These are phyloP conservation scores for Coemansia guatemalensis DNA, from an alignment of 192 early-diverging fungal genomes.

Conservation along the genomic window DNA sequence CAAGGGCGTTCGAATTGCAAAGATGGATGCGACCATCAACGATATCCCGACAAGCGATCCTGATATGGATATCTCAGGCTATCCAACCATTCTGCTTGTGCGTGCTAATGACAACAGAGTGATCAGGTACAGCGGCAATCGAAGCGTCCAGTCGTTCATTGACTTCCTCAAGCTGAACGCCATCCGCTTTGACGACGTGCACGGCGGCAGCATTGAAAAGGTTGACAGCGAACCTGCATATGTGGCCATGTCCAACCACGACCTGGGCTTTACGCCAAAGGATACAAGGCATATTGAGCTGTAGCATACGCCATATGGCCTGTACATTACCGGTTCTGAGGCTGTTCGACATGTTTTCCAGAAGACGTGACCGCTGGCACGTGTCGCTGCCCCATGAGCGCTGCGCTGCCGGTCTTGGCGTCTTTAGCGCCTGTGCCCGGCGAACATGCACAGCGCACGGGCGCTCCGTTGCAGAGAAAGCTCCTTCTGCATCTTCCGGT, in stretches of 20 bases:
- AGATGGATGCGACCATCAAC: constrained; percentile 93
- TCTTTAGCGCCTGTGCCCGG: neutral
- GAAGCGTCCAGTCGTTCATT: constrained; percentile 68
- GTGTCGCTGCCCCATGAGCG: constrained; percentile 19
- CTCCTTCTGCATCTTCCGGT: neutral
- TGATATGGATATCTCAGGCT: constrained; percentile 75
- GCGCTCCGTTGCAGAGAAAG: neutral
- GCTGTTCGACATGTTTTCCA: neutral
- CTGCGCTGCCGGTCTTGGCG: neutral
- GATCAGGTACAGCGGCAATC: constrained; percentile 79
- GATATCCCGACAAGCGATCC: constrained; percentile 73
- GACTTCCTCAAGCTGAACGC: constrained; percentile 75
- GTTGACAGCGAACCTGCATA: constrained; percentile 8
- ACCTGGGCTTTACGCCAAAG: constrained; percentile 41
- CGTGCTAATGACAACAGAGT: constrained; percentile 78
- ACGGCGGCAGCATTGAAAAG: neutral
- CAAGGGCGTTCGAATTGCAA: constrained; percentile 69
- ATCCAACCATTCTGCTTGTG: constrained; percentile 92
- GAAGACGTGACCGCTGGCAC: constrained; percentile 4
- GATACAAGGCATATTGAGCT: constrained; percentile 48
- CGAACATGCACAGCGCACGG: neutral
- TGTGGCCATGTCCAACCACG: constrained; percentile 10
- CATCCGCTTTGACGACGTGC: constrained; percentile 32
- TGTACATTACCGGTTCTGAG: neutral
- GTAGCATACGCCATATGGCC: constrained; percentile 2